Percentiles rank a stretch among this genome's conserved stretches.
Conservation (phyloP, 176 grass and related monocot species). For the Thinopyrum elongatum region DNA sequence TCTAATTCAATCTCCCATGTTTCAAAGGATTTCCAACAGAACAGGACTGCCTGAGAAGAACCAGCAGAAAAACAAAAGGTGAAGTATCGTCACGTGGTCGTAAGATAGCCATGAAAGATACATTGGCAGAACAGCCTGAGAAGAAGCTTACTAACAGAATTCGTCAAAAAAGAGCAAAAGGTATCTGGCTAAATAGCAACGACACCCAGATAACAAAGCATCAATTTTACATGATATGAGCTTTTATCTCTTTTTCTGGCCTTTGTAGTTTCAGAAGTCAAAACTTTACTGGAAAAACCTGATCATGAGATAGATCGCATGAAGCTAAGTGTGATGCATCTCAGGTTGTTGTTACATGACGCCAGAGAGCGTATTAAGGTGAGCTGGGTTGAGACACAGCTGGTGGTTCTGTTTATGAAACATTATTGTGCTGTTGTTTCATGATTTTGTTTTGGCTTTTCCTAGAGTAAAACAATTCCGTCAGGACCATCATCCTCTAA, state of each 20-base stretch:
- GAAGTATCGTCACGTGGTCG: neutral
- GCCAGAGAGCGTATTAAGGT: conserved; percentile 34
- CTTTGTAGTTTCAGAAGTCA: conserved; percentile 41
- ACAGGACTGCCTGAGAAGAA: no score
- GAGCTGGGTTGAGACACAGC: neutral
- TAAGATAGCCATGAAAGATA: conserved; percentile 40
- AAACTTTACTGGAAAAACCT: conserved; percentile 52
- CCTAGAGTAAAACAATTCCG: conserved; percentile 40
- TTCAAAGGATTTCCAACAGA: no score
- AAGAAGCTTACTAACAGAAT: conserved; percentile 54
- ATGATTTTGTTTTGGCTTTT: conserved; percentile 24
- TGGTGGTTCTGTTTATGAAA: conserved; percentile 4
- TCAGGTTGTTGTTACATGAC: conserved; percentile 62
- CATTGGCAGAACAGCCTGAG: neutral
- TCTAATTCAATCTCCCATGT: no score
- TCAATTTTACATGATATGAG: neutral
- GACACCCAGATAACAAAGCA: neutral
- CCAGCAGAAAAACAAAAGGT: neutral
- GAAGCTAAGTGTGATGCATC: conserved; percentile 50
- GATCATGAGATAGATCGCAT: conserved; percentile 43
- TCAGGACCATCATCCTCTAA: conserved; percentile 34
- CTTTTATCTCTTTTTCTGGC: conserved; percentile 3
- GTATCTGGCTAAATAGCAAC: conserved; percentile 30
- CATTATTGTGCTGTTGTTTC: neutral
- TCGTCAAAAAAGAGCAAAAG: conserved; percentile 51